Evolutionary conservation across 306 rosid genomes (phyloP).

Genomic region (Bauhinia variegata): DNA sequence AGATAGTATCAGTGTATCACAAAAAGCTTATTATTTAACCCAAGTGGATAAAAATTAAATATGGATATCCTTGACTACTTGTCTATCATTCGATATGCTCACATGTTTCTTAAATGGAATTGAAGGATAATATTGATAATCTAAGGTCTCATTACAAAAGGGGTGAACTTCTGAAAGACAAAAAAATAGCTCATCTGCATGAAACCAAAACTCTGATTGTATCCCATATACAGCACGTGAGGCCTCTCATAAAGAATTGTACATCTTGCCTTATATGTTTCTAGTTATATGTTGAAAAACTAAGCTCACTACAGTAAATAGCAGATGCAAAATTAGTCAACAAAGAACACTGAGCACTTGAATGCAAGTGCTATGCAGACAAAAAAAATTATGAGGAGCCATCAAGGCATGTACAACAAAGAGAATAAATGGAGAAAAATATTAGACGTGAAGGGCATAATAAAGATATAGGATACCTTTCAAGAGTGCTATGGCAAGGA

Average conservation of each 20-base stretch:
- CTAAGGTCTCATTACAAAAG: not conserved
- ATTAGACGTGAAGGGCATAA: conserved; percentile 29
- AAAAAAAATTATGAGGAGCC: conserved; percentile 26
- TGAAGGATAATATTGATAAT: not conserved
- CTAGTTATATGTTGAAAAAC: conserved; percentile 14
- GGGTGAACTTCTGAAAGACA: conserved; percentile 1
- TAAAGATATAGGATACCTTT: conserved; percentile 66
- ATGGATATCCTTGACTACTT: not conserved
- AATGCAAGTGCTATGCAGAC: conserved; percentile 24
- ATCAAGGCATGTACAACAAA: conserved; percentile 6
- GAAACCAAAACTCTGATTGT: not conserved
- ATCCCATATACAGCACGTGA: conserved; percentile 3
- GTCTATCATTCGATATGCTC: too few relatives aligned
- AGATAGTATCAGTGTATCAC: too few relatives aligned
- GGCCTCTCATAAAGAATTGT: conserved; percentile 1
- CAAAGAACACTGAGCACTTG: conserved; percentile 23
- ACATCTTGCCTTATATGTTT: not conserved
- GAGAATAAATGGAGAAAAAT: conserved; percentile 13
- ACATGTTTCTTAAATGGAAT: conserved; percentile 19
- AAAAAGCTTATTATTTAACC: too few relatives aligned
- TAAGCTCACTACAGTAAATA: not conserved
- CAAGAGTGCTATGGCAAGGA: conserved; percentile 62
- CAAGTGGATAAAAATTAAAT: too few relatives aligned
- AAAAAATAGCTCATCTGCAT: not conserved
- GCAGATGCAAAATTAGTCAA: not conserved